Conservation (phyloP, 805 yeast genomes). For the Spathaspora girioi region DNA sequence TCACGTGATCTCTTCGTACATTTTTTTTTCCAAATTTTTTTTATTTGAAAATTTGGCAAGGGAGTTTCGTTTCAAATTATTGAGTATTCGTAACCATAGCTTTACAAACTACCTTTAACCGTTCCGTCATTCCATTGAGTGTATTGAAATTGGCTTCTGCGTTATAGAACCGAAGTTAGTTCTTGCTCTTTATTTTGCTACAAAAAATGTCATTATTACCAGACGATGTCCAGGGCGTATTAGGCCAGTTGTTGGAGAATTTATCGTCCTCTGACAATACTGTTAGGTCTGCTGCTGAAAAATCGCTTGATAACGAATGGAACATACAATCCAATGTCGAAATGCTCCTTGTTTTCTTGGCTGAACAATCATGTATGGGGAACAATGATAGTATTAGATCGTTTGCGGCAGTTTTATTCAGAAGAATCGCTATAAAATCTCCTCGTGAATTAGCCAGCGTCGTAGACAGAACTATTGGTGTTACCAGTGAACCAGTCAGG, state of each 20-base stretch:
- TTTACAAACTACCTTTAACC: background rate
- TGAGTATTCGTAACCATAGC: background rate
- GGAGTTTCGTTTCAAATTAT: background rate
- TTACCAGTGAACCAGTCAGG: slow-evolving; percentile 54
- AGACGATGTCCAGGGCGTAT: slow-evolving; percentile 52
- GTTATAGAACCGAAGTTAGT: background rate
- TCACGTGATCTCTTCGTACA: background rate
- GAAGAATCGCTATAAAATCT: slow-evolving; percentile 78
- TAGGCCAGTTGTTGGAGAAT: slow-evolving; percentile 51
- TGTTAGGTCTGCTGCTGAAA: slow-evolving; percentile 76
- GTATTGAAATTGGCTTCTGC: background rate
- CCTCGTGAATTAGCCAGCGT: slow-evolving; percentile 66
- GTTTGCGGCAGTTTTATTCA: slow-evolving; percentile 82
- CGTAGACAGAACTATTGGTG: slow-evolving; percentile 76
- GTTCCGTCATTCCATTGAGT: background rate
- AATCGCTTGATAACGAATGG: slow-evolving; percentile 72
- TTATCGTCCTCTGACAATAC: slow-evolving; percentile 77
- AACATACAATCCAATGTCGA: slow-evolving; percentile 63
- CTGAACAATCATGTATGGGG: slow-evolving; percentile 71
- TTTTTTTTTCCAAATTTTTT: background rate
- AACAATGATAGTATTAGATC: slow-evolving; percentile 58
- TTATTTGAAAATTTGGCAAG: background rate
- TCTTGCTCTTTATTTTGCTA: background rate
- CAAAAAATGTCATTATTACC: slow-evolving; percentile 47
- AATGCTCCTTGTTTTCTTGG: slow-evolving; percentile 68